phyloP scores from a whole-genome alignment of 768 basidiomycete species.

The Gymnopilus junonius region DNA sequence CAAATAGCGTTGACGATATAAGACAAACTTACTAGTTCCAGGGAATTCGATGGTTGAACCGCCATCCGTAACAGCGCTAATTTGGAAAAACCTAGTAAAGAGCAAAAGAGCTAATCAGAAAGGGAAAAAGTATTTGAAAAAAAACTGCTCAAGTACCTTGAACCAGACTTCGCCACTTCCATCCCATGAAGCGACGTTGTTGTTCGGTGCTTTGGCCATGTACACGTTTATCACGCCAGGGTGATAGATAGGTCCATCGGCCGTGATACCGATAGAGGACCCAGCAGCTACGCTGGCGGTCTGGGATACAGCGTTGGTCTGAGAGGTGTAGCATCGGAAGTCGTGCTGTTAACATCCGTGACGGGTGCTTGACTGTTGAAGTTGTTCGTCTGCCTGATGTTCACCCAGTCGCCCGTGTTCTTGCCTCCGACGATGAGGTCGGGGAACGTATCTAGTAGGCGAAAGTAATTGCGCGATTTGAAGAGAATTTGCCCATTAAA shows the following conservation, averaged over 20 bases:
- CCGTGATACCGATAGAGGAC: constrained; percentile 25
- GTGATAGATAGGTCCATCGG: constrained; percentile 18
- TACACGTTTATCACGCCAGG: constrained; percentile 25
- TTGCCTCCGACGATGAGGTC: constrained; percentile 45
- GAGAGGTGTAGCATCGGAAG: constrained; percentile 52
- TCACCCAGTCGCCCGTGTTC: constrained; percentile 42
- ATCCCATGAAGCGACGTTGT: constrained; percentile 34
- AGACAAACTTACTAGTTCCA: constrained; percentile 33
- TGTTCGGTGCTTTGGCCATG: constrained; percentile 28
- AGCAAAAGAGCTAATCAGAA: not conserved
- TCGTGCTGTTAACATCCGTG: constrained; percentile 50
- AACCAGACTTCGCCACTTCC: constrained; percentile 55
- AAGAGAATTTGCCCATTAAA: not conserved
- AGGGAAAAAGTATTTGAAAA: not conserved
- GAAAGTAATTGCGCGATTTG: too few species aligned
- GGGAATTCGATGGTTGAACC: constrained; percentile 51
- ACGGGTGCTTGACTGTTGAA: constrained; percentile 45
- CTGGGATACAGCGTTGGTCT: constrained; percentile 41
- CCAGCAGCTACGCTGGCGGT: constrained; percentile 39
- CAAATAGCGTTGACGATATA: not conserved
- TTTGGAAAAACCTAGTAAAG: constrained; percentile 29
- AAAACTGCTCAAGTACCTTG: constrained; percentile 32
- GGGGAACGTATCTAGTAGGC: constrained; percentile 45
- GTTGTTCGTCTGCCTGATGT: constrained; percentile 52
- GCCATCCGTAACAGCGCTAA: constrained; percentile 49